Evolutionary conservation across 2,329 filamentous ascomycete species (phyloP), one percentile per base, ranked within the genome.

Genomic region (Microsporum ferrugineum): DNA sequence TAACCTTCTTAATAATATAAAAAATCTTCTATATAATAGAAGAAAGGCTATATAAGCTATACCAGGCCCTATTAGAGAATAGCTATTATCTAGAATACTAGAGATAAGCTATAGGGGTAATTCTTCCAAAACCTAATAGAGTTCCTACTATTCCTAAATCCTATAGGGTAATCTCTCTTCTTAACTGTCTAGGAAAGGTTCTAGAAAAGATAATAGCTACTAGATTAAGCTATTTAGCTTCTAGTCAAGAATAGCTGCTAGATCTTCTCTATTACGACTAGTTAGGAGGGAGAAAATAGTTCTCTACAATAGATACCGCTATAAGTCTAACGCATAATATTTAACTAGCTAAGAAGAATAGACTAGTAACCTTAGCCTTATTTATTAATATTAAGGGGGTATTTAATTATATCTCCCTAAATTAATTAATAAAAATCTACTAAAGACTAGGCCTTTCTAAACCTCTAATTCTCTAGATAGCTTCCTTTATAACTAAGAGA

Each of bases 171-270:
- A 70, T 70, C 41, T 68, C 66, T 53, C 64, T 71, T 14, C 66
- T 70, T 4, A 68, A 63, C 2, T 68, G 55, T 34, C 63, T 71
- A 1, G 63, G 67, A n/a, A 71, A 71, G 60, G 64, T 69, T 1
- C 64, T 71, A 6, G 66, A 71, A 59, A 61, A 66, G 14, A 55
- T 71, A 3, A 61, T 71, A 8, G 66, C 65, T 45, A 62, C 62
- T 55, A 59, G 64, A 41, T 59, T 70, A 7, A 17, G 17, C 17
- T 17, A 17, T 17, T 17, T 17, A 17, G 17, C 17, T 17, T 17
- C 17, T 17, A 17, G 17, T 17, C 17, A 17, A 17, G 64, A 64
- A 10, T 67, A 45, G 2, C 3, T 23, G 41, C 6, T 3, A 45
- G 3, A 45, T 17, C n/a, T 45, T 17, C 17, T 45, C 10, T 45